Evolutionary conservation across 2,329 filamentous ascomycete species (phyloP).

Genomic region (Botrytis fabae): DNA sequence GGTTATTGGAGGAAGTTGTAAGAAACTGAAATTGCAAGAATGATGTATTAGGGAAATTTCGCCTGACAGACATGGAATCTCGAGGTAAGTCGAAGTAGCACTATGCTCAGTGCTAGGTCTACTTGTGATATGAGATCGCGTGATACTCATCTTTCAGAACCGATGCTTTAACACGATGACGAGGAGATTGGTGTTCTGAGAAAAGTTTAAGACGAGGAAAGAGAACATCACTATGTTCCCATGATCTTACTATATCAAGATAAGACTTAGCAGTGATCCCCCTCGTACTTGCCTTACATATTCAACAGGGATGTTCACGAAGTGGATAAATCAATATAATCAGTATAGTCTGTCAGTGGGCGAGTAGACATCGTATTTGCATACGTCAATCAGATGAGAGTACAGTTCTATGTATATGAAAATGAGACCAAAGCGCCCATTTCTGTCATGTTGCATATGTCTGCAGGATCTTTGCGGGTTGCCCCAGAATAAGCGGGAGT

Average conservation of each 20-base stretch:
- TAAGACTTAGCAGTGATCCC: neutral
- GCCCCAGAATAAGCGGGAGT: slow-evolving; percentile 20
- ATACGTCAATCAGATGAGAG: slow-evolving; percentile 14
- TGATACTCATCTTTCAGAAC: slow-evolving; percentile 17
- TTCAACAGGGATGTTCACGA: neutral
- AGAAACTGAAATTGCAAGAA: slow-evolving; percentile 1
- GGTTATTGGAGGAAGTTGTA: slow-evolving; percentile 11
- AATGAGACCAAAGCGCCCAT: slow-evolving; percentile 2
- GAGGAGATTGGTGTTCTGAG: slow-evolving; percentile 11
- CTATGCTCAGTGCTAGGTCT: slow-evolving; percentile 20
- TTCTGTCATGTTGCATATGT: slow-evolving; percentile 21
- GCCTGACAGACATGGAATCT: neutral
- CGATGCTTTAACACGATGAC: slow-evolving; percentile 11
- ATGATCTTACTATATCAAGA: slow-evolving; percentile 23
- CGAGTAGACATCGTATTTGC: slow-evolving; percentile 3
- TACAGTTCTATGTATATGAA: slow-evolving; percentile 1
- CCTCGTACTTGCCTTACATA: slow-evolving; percentile 10
- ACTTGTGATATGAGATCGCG: slow-evolving; percentile 14
- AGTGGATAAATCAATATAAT: neutral
- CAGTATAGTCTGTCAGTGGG: neutral
- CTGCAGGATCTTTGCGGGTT: slow-evolving; percentile 15
- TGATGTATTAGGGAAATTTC: neutral
- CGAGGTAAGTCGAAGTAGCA: slow-evolving; percentile 11
- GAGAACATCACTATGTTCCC: slow-evolving; percentile 7
- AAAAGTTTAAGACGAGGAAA: slow-evolving; percentile 18